These are phyloP conservation scores for Melastoma candidum DNA, from an alignment of 441 rosid genomes.

Conservation along the genomic window DNA sequence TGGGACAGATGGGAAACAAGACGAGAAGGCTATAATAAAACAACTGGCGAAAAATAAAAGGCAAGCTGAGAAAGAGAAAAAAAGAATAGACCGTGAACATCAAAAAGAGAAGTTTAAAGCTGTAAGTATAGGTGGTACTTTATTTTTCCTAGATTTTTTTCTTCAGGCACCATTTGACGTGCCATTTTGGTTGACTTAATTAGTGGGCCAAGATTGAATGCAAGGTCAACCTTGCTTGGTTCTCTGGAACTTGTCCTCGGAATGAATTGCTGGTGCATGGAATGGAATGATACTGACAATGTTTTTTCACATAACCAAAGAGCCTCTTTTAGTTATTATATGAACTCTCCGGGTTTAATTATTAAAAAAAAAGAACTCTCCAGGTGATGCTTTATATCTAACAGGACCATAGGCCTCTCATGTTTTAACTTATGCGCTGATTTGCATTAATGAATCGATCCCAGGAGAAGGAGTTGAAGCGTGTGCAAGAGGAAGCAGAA, in stretches of 20 bases:
- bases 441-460: conserved; percentile 3
- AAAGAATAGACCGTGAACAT: conserved; percentile 50
- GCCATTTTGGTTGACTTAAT: neutral
- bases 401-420: neutral
- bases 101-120: conserved; percentile 48
- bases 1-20: conserved; percentile 50
- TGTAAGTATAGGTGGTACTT: conserved; percentile 26
- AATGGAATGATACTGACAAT: no score
- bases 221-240: no score
- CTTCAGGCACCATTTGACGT: neutral
- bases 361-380: no score
- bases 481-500: conserved; percentile 49
- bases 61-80: conserved; percentile 71
- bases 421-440: neutral
- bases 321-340: no score
- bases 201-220: neutral
- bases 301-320: no score
- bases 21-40: conserved; percentile 47
- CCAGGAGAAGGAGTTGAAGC: conserved; percentile 69
- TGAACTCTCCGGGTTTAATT: no score
- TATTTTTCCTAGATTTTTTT: neutral
- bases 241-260: no score
- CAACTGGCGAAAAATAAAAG: conserved; percentile 59
- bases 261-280: no score
- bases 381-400: no score